These are phyloP conservation scores for Argentina anserina DNA, from an alignment of 306 rosid species.

Conservation along the genomic window DNA sequence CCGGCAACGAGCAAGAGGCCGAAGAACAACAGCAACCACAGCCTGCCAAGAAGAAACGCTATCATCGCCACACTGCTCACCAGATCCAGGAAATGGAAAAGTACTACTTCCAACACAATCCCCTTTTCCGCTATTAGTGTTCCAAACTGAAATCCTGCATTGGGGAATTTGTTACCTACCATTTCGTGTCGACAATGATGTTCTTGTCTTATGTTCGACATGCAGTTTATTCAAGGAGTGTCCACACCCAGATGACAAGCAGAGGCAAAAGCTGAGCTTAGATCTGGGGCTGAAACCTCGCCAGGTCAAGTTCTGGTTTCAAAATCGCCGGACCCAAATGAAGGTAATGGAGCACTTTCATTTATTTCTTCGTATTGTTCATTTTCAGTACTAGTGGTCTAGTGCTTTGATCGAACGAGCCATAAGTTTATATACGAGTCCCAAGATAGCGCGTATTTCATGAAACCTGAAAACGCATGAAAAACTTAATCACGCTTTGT, in stretches of 20 bases:
- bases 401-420: neutral
- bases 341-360: conserved; percentile 43
- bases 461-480: neutral
- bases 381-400: neutral
- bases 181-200: neutral
- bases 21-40: conserved; percentile 41
- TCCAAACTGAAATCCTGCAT: neutral
- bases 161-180: neutral
- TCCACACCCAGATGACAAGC: conserved; percentile 99
- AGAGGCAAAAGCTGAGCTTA: conserved; percentile 72
- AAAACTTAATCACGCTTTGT: neutral
- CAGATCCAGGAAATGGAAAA: conserved; percentile 99
- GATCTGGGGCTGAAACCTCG: conserved; percentile 86
- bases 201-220: neutral
- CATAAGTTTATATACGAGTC: neutral
- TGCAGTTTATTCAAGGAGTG: conserved; percentile 86
- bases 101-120: conserved; percentile 20
- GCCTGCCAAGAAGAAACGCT: conserved; percentile 71
- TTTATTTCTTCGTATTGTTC: neutral
- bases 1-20: conserved; percentile 66
- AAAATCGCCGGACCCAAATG: conserved; percentile 94
- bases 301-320: conserved; percentile 98
- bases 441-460: conserved; percentile 7
- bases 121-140: neutral
- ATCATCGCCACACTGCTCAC: conserved; percentile 89